Evolutionary conservation across 2,329 filamentous ascomycete species (phyloP), one percentile per base, ranked within the genome.

Genomic region (Stachybotrys echinatus): DNA sequence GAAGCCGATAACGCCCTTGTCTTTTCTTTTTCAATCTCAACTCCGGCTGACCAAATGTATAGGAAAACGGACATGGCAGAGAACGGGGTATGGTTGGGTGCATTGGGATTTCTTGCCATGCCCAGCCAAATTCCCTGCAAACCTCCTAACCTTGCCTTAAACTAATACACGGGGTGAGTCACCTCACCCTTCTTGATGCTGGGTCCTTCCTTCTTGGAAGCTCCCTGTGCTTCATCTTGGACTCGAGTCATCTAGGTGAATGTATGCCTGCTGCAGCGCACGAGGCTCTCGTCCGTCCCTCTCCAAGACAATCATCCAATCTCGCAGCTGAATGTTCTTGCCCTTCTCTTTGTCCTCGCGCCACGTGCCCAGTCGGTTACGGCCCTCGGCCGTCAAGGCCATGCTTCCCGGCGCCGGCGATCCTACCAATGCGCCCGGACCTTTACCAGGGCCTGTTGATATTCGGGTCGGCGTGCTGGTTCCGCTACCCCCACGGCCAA

Each of bases 231-330:
- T 10, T 65, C 66, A 73, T 56, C 64, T 70, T 20, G 73, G 69
- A 48, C 71, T 70, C 14, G 76, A 77, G 45, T 68, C 64, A 56
- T 84, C 80, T 55, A 84, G 63, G 52, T 67, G 68, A 50, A 74
- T 60, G 54, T 83, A 83, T 1, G 81, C 80, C 45, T 71, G 67
- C 62, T 87, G 83, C 45, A 89, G 65, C 21, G 83, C 79, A 62
- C 74, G 80, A 56, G 72, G 72, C 64, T 90, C 86, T 56, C 76
- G 78, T 2, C 88, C 87, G 63, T 95, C 89, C 47, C 84, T 76
- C 66, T 96, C 92, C 44, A 96, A 75, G 52, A 88, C 88, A 19
- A 82, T 76, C 17, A 95, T 74, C 73, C 91, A 84, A 66, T 96
- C 92, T 49, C 92, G 80, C 48, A 95, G 74, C 70, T 96, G 91